phyloP scores from a whole-genome alignment of 2,329 filamentous ascomycete species.

The Exophiala xenobiotica region DNA sequence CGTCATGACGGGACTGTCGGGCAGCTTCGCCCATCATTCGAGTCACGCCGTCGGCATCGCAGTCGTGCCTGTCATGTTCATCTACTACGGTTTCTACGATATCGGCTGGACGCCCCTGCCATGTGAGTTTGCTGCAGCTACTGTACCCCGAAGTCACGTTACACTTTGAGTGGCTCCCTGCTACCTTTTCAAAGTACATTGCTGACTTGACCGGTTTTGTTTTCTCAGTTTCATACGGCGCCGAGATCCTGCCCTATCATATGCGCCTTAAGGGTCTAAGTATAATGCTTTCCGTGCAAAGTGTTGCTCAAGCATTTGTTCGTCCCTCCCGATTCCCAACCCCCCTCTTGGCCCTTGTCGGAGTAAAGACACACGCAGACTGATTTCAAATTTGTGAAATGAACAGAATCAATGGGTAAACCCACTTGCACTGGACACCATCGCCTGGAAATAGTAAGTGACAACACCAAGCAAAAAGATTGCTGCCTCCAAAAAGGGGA shows the following conservation, averaged over 20 bases:
- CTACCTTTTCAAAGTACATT: too few relatives aligned
- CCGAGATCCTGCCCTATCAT: conserved; percentile 50
- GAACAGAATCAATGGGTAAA: conserved; percentile 18
- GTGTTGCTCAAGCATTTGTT: conserved; percentile 7
- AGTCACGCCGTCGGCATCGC: conserved; percentile 28
- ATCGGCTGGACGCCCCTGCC: too few relatives aligned
- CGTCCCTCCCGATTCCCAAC: too few relatives aligned
- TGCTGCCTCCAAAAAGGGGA: too few relatives aligned
- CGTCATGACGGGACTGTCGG: conserved; percentile 32
- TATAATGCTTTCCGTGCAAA: conserved; percentile 8
- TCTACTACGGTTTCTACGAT: conserved; percentile 38
- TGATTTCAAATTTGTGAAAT: too few relatives aligned
- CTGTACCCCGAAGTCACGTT: too few relatives aligned
- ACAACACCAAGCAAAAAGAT: neutral
- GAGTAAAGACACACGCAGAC: too few relatives aligned
- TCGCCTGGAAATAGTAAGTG: conserved; percentile 14
- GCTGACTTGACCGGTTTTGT: too few relatives aligned
- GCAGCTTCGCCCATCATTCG: conserved; percentile 24
- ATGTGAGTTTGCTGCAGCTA: too few relatives aligned
- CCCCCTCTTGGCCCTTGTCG: too few relatives aligned
- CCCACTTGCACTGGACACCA: conserved; percentile 2
- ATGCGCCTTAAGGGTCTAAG: conserved; percentile 48
- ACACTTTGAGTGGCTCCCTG: too few relatives aligned
- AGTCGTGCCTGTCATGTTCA: conserved; percentile 34
- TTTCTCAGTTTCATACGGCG: conserved; percentile 42